A percentile compares a stretch with the other conserved stretches of the same genome.
These are phyloP conservation scores for Bipolaris sorokiniana DNA, from an alignment of 2,329 filamentous ascomycete species.

Conservation along the genomic window DNA sequence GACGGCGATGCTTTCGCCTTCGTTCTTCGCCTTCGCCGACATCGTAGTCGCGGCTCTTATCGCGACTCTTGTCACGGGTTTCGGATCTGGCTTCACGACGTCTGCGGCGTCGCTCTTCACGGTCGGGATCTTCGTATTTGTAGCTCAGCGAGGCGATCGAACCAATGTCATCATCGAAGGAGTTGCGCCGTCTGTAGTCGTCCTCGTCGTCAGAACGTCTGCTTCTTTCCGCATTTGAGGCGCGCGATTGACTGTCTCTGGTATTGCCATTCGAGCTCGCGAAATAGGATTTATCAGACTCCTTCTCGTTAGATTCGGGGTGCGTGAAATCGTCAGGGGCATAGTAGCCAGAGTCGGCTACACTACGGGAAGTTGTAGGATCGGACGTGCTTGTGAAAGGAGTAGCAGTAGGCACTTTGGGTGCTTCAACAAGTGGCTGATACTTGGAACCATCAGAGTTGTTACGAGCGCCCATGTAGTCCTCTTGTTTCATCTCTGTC, in stretches of 20 bases:
- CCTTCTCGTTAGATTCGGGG: constrained; percentile 31
- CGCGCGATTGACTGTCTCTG: constrained; percentile 27
- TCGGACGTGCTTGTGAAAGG: constrained; percentile 23
- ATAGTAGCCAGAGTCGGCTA: constrained; percentile 44
- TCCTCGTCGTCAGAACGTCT: constrained; percentile 12
- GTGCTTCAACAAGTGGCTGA: constrained; percentile 22
- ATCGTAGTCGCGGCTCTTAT: constrained; percentile 46
- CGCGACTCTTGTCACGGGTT: constrained; percentile 44
- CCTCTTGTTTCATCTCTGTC: constrained; percentile 53
- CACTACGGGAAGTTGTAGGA: constrained; percentile 22
- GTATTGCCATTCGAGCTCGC: constrained; percentile 41
- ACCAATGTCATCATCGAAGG: constrained; percentile 30
- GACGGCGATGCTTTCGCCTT: constrained; percentile 44
- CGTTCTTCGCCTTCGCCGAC: constrained; percentile 39
- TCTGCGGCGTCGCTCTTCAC: constrained; percentile 38
- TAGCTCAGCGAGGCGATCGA: constrained; percentile 33
- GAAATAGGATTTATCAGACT: constrained; percentile 45
- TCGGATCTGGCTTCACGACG: constrained; percentile 28
- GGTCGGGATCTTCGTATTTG: constrained; percentile 39
- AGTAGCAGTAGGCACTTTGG: constrained; percentile 19
- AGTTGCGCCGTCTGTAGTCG: constrained; percentile 19
- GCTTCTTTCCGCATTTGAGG: constrained; percentile 14
- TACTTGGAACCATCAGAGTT: constrained; percentile 18
- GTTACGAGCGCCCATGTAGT: constrained; percentile 46
- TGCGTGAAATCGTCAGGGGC: constrained; percentile 38